Percentiles rank a stretch among this genome's conserved stretches.
These are phyloP conservation scores for Russula sp. DNA, from an alignment of 768 basidiomycete species.

Conservation along the genomic window DNA sequence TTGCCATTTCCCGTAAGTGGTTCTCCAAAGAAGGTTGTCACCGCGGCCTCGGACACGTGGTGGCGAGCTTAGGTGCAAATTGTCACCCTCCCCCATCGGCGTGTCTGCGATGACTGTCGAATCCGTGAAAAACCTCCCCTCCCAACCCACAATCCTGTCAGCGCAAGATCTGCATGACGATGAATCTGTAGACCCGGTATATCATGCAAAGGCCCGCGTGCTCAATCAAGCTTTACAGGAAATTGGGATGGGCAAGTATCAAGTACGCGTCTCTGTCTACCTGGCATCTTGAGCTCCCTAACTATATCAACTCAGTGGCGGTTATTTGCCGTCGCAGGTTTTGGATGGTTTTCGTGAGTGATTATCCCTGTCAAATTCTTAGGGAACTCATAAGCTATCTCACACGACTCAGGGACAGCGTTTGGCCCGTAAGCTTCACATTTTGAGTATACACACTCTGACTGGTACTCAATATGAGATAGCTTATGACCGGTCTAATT, in stretches of 20 bases:
- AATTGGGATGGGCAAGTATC: constrained; percentile 70
- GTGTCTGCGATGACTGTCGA: constrained; percentile 3
- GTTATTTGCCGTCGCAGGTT: constrained; percentile 64
- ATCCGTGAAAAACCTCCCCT: not conserved
- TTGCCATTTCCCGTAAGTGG: not conserved
- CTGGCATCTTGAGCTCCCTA: not conserved
- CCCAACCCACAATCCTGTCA: not conserved
- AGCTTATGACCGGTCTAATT: constrained; percentile 47
- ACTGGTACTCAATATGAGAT: not conserved
- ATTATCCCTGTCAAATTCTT: not conserved
- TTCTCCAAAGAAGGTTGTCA: not conserved
- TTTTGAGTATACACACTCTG: not conserved
- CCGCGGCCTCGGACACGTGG: no score
- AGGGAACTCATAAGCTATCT: not conserved
- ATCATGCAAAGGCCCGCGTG: constrained; percentile 54
- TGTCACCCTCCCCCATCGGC: not conserved
- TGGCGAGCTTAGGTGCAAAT: no score
- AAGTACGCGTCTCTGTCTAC: constrained; percentile 39
- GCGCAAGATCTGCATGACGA: constrained; percentile 26
- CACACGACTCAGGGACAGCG: constrained; percentile 51
- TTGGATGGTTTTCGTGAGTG: constrained; percentile 73
- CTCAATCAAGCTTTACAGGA: constrained; percentile 62
- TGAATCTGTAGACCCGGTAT: constrained; percentile 50
- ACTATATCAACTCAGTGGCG: constrained; percentile 44
- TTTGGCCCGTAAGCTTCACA: constrained; percentile 58